Base-by-base conservation (phyloP, 345 rosid species). In the Pseudoturritis turrita region DNA sequence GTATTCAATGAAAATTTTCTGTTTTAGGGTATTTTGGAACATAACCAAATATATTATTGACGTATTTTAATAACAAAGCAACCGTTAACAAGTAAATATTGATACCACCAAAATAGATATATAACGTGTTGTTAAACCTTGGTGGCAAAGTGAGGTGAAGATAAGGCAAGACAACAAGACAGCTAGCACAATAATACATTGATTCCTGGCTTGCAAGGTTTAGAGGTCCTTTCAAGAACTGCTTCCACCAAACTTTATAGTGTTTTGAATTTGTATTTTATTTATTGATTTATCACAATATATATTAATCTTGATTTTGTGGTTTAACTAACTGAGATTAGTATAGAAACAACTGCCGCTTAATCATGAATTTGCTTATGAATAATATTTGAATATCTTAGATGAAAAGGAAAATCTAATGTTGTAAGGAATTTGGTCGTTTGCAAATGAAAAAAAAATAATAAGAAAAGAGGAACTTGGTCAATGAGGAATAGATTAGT, bases 171-270 rank as follows among this genome's bases (percentile, higher is more conserved):
- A 61, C 19, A 61, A 46, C 23, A 74, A 66, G 68, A 75, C 69
- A 75, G 29, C 39, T 50, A 65, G 50, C 62, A 18, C 52, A 57
- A 22, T 40, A 45, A 52, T 46, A 57, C 37, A 59, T 59, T 59
- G 62, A 43, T 45, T 75, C 58, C 53, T 64, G 8, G 47, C n/a
- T 60, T 76, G 77, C 72, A 69, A 69, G 69, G 70, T 75, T 62
- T 11, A 39, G 58, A 43, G 74, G 70, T 62, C 79, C 70, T 75
- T 75, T 68, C 74, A 68, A 62, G 57, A 55, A 54, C 71, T 76
- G 71, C 28, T 69, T 55, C 74, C 54, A 76, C 79, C 79, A 69
- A 76, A 76, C 75, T 17, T 62, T 45, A 0, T 35, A 41, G 12
- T 37, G 21, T 69, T 69, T 62, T 33, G 28, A 41, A 41, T 49